Evolutionary conservation across 106 monocot genomes (phyloP), one percentile per base, ranked within the genome.

Genomic region (Apostasia shenzhenica): DNA sequence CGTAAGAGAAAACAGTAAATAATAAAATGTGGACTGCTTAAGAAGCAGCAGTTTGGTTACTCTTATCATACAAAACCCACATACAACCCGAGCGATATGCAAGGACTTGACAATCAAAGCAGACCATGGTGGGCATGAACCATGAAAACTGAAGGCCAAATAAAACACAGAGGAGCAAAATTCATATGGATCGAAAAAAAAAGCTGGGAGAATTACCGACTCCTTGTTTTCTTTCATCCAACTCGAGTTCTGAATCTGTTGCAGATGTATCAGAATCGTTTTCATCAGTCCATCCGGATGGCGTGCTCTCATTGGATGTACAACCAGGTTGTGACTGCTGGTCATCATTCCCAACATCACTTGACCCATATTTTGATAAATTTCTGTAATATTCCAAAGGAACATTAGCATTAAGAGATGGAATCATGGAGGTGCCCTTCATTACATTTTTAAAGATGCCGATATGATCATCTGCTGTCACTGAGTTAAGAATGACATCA

Each of bases 261-360:
- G 76, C 69, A 57, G 69, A 70, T 69, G 90, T 81, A 55, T 76
- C 75, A 55, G 66, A 76, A 43, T 68, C 75, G 37, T 68, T 76
- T 44, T 69, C 75, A 54, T 76, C 75, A 61, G 68, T 68, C 61
- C 54, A 54, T 38, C 38, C 45, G 62, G 75, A 76, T 53, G 81
- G 86, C 56, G 79, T 72, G 67, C 68, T 56, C 56, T 82, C 86
- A 55, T 74, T 73, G 41, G 72, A 61, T 50, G 74, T 78, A 53
- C 48, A 71, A 60, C 67, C 75, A 70, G 63, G 57, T 7, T 60
- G 40, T 4, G 73, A 50, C 71, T 77, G 49, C 14, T 61, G 48
- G 39, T 74, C 63, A 62, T 61, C 69, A 70, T 62, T 77, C 40
- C 59, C 76, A 53, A 69, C 55, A 14, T 79, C 52, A 12, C 59